phyloP scores from a whole-genome alignment of 2,329 filamentous ascomycete genomes.

The Helotiales sp. region DNA sequence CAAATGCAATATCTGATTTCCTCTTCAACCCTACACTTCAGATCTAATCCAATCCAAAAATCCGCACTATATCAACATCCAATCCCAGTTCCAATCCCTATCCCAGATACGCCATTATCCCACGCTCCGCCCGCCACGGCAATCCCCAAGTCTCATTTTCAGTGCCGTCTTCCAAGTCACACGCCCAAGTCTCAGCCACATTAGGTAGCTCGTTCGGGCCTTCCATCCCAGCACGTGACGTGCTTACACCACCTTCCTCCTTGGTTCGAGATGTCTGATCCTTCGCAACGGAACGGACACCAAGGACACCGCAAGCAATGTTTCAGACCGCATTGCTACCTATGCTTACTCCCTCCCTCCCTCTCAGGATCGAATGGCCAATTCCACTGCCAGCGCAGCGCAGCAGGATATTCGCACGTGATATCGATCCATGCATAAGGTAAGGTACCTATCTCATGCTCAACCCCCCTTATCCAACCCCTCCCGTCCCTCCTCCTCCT shows the following conservation, averaged over 20 bases:
- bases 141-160: slow-evolving; percentile 3
- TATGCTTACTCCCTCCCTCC: neutral
- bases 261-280: slow-evolving; percentile 1
- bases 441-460: too few relatives aligned
- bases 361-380: neutral
- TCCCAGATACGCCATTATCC: slow-evolving; percentile 6
- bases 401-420: neutral
- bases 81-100: neutral
- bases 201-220: slow-evolving; percentile 8
- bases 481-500: neutral
- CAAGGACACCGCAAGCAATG: neutral
- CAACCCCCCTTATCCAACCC: neutral
- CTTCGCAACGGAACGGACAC: neutral
- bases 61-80: neutral
- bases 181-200: neutral
- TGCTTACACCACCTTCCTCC: slow-evolving; percentile 7
- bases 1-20: slow-evolving; percentile 1
- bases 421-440: too few relatives aligned
- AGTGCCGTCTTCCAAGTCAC: neutral
- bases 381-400: slow-evolving; percentile 4
- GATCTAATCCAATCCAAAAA: neutral
- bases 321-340: neutral
- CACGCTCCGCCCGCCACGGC: neutral
- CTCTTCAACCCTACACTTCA: neutral
- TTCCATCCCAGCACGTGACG: slow-evolving; percentile 10